Percentiles rank a stretch among this genome's conserved stretches.
These are phyloP conservation scores for Penicillium sp. DNA, from an alignment of 2,329 filamentous ascomycete species.

Conservation along the genomic window DNA sequence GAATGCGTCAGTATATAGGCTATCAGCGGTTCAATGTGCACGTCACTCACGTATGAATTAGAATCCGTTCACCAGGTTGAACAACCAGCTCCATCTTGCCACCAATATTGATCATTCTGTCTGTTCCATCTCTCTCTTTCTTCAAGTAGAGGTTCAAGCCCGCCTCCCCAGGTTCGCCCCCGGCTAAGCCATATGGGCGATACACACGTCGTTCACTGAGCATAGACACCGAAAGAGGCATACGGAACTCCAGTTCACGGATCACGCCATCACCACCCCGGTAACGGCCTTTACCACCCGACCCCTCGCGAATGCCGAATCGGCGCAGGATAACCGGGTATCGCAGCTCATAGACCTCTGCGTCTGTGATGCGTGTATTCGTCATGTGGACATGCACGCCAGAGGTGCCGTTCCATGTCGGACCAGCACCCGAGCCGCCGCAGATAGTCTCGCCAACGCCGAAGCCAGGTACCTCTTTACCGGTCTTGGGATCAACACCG, in stretches of 20 bases:
- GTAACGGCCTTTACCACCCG: constrained; percentile 62
- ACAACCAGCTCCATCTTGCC: constrained; percentile 22
- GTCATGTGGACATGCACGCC: constrained; percentile 81
- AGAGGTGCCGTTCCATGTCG: constrained; percentile 65
- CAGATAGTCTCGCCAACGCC: constrained; percentile 81
- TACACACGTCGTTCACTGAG: constrained; percentile 22
- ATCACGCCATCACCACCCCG: constrained; percentile 71
- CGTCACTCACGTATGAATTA: constrained; percentile 23
- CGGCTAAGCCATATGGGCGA: constrained; percentile 52
- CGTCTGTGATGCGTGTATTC: constrained; percentile 76
- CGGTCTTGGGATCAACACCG: constrained; percentile 14
- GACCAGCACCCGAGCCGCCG: constrained; percentile 68
- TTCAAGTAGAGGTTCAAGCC: constrained; percentile 77
- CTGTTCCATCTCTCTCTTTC: constrained; percentile 14
- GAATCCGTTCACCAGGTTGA: constrained; percentile 33
- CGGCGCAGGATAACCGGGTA: constrained; percentile 69
- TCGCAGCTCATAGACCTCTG: constrained; percentile 73
- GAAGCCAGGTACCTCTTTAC: constrained; percentile 43
- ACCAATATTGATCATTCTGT: constrained; percentile 21
- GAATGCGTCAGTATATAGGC: neutral
- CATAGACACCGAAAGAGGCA: constrained; percentile 19
- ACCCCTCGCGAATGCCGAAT: constrained; percentile 61
- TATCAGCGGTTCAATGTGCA: neutral
- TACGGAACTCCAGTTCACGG: constrained; percentile 70
- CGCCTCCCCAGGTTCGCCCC: constrained; percentile 69